These are phyloP conservation scores for Rosa multiflora DNA, from an alignment of 306 rosid genomes.

Conservation along the genomic window DNA sequence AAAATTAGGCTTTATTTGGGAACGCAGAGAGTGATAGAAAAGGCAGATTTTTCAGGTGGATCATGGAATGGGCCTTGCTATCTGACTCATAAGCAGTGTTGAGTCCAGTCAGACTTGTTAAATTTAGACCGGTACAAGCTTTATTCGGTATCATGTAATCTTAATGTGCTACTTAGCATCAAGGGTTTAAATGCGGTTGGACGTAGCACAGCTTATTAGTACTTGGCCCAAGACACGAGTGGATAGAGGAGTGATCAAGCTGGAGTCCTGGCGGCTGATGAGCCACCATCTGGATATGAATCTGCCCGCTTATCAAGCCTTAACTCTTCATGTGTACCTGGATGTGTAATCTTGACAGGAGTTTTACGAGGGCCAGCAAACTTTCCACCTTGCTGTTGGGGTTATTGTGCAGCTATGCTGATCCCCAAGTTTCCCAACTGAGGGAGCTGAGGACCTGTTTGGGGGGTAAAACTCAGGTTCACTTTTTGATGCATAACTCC, in stretches of 20 bases:
- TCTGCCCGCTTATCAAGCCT: constrained; percentile 72
- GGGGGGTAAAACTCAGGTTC: constrained; percentile 59
- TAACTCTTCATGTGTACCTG: constrained; percentile 84
- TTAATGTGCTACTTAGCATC: too few relatives aligned
- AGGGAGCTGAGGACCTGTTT: constrained; percentile 63
- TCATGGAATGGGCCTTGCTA: too few relatives aligned
- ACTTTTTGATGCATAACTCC: constrained; percentile 57
- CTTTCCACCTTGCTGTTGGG: constrained; percentile 78
- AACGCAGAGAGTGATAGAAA: too few relatives aligned
- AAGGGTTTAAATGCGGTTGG: neutral
- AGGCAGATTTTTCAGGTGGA: too few relatives aligned
- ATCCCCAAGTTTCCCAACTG: constrained; percentile 72
- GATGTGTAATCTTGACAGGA: constrained; percentile 87
- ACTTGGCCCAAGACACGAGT: constrained; percentile 25
- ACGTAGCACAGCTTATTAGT: constrained; percentile 10
- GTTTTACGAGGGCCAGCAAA: constrained; percentile 66
- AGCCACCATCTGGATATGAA: constrained; percentile 55
- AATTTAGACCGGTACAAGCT: too few relatives aligned
- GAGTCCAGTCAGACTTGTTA: too few relatives aligned
- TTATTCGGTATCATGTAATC: too few relatives aligned
- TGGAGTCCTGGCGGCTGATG: constrained; percentile 53
- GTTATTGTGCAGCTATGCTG: constrained; percentile 46
- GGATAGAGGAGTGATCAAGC: constrained; percentile 39
- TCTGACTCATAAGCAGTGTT: too few relatives aligned
- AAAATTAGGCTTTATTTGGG: too few relatives aligned